Conservation (phyloP, 2,329 filamentous ascomycete species). For the Neofusicoccum umdonicola region DNA sequence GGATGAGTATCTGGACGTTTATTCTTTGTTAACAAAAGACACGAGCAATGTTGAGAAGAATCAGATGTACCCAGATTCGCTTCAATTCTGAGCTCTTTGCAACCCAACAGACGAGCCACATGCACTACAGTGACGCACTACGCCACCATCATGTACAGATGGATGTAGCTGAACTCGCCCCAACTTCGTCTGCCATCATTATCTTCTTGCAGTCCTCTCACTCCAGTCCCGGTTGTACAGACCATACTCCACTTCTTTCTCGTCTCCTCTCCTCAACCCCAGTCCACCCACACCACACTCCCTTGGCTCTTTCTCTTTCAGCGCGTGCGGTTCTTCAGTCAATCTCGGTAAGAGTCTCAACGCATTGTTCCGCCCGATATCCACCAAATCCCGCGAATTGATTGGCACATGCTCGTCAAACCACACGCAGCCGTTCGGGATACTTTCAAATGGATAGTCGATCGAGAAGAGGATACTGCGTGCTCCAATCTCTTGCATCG, state of each 20-base stretch:
- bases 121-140: too few species aligned
- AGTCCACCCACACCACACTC: background rate
- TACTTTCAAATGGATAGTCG: constrained; percentile 54
- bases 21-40: too few species aligned
- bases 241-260: background rate
- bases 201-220: background rate
- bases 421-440: constrained; percentile 44
- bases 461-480: constrained; percentile 54
- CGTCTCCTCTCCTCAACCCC: background rate
- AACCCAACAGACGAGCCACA: too few species aligned
- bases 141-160: too few species aligned
- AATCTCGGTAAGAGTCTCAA: constrained; percentile 37
- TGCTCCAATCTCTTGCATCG: constrained; percentile 49
- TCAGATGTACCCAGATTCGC: too few species aligned
- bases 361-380: constrained; percentile 48
- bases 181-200: background rate
- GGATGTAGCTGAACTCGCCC: too few species aligned
- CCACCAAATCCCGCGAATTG: constrained; percentile 35
- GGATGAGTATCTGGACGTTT: too few species aligned
- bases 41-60: too few species aligned
- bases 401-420: constrained; percentile 40
- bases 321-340: background rate
- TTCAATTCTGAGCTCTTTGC: too few species aligned
- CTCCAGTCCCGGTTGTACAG: background rate
- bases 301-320: background rate